These are phyloP conservation scores for Wickerhamiella australiensis DNA, from an alignment of 805 yeast genomes.

Conservation along the genomic window DNA sequence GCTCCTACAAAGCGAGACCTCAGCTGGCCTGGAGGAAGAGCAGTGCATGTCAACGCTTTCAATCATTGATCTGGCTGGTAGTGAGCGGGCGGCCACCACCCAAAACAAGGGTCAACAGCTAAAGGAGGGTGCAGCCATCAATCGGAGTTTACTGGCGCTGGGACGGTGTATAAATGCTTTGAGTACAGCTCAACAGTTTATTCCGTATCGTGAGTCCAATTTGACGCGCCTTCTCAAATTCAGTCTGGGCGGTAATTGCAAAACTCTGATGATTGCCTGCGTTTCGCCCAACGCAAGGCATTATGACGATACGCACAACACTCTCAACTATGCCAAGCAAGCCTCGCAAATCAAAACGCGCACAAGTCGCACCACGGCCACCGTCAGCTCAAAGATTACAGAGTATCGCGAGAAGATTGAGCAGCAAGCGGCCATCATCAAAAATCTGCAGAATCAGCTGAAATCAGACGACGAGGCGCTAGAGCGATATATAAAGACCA, in stretches of 20 bases:
- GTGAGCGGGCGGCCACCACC: constrained; percentile 88
- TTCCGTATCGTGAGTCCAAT: constrained; percentile 67
- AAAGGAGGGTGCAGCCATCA: constrained; percentile 88
- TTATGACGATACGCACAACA: constrained; percentile 86
- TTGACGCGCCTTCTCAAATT: constrained; percentile 67
- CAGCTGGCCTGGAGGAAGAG: constrained; percentile 51
- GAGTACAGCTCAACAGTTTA: constrained; percentile 54
- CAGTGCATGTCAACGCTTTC: constrained; percentile 71
- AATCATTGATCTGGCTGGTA: constrained; percentile 87
- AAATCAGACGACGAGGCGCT: not conserved
- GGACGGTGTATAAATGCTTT: constrained; percentile 92
- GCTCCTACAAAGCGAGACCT: constrained; percentile 46
- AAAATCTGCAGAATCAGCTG: constrained; percentile 44
- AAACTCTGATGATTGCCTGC: constrained; percentile 55
- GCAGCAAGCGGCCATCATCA: constrained; percentile 65
- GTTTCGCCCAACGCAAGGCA: constrained; percentile 59
- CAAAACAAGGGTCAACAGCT: constrained; percentile 70
- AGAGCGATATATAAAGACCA: not conserved
- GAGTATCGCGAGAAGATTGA: constrained; percentile 74
- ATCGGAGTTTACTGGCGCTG: constrained; percentile 72
- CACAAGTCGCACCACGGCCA: constrained; percentile 57
- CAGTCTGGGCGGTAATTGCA: constrained; percentile 73
- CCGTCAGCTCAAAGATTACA: constrained; percentile 71
- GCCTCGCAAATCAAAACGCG: constrained; percentile 87
- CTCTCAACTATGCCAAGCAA: constrained; percentile 79